Conservation (phyloP, 257 asterid species). For the Agastache rugosa region DNA sequence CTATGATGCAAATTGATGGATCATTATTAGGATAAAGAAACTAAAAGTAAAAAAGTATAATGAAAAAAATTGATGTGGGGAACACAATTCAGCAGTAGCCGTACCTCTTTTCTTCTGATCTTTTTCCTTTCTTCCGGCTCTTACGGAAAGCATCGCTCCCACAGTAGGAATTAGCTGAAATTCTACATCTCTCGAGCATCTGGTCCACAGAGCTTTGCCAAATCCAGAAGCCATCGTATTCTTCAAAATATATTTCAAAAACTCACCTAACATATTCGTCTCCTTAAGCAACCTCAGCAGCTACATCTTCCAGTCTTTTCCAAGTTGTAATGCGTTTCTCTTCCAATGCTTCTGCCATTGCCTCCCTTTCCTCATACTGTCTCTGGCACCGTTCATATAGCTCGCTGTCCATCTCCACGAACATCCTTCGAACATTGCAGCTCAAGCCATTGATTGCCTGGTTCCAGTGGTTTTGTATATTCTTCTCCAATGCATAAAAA, state of each 20-base stretch:
- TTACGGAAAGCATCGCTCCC: background rate
- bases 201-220: slow-evolving; percentile 39
- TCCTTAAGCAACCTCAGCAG: slow-evolving; percentile 41
- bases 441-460: slow-evolving; percentile 88
- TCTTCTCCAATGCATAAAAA: slow-evolving; percentile 75
- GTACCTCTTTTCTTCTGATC: slow-evolving; percentile 35
- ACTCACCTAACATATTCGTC: slow-evolving; percentile 17
- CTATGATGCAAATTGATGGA: slow-evolving; percentile 28
- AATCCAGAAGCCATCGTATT: slow-evolving; percentile 31
- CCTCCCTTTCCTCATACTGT: slow-evolving; percentile 60
- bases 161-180: slow-evolving; percentile 23
- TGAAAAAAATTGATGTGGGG: slow-evolving; percentile 23
- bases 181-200: slow-evolving; percentile 25
- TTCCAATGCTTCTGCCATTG: slow-evolving; percentile 55
- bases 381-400: slow-evolving; percentile 76
- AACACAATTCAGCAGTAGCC: slow-evolving; percentile 29
- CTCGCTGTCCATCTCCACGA: slow-evolving; percentile 85
- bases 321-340: slow-evolving; percentile 63
- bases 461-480: slow-evolving; percentile 80
- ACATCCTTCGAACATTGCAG: slow-evolving; percentile 84
- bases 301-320: slow-evolving; percentile 85
- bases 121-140: slow-evolving; percentile 30
- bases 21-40: slow-evolving; percentile 36
- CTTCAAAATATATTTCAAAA: slow-evolving; percentile 32
- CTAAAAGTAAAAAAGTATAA: slow-evolving; percentile 3